A percentile compares a stretch with the other conserved stretches of the same genome.
Evolutionary conservation across 495 filamentous ascomycete species (phyloP).

Genomic region (Podospora australis): DNA sequence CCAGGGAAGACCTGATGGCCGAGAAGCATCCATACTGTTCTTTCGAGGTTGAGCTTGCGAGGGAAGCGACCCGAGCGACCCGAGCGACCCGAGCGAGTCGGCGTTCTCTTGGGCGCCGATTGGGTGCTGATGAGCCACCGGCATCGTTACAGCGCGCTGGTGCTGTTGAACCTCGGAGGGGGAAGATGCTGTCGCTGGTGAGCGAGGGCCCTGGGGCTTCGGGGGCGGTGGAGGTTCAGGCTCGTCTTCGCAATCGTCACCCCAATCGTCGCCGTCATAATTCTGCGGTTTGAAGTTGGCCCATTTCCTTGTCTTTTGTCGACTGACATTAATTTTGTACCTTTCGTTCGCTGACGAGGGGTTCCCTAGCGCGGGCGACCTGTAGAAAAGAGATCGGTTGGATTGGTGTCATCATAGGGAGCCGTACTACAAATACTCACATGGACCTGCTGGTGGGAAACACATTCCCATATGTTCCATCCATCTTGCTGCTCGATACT

Average conservation of each 20-base stretch:
- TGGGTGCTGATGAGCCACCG: slow-evolving; percentile 7
- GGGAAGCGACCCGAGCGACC: slow-evolving; percentile 12
- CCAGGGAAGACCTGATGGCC: slow-evolving; percentile 16
- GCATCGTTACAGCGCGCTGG: slow-evolving; percentile 9
- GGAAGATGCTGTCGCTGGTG: slow-evolving; percentile 9
- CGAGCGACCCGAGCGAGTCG: slow-evolving; percentile 6
- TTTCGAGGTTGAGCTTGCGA: slow-evolving; percentile 51
- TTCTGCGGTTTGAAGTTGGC: slow-evolving; percentile 79
- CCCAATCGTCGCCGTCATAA: slow-evolving; percentile 95
- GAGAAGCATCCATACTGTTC: slow-evolving; percentile 50
- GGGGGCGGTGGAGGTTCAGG: slow-evolving; percentile 41
- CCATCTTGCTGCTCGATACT: slow-evolving; percentile 17
- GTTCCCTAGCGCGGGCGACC: slow-evolving; percentile 21
- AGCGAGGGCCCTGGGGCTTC: slow-evolving; percentile 22
- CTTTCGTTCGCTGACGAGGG: slow-evolving; percentile 22
- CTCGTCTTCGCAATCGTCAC: slow-evolving; percentile 73
- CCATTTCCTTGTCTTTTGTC: slow-evolving; percentile 91
- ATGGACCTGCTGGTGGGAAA: slow-evolving; percentile 17
- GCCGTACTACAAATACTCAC: slow-evolving; percentile 9
- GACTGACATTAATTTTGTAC: slow-evolving; percentile 73
- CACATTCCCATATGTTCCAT: slow-evolving; percentile 30
- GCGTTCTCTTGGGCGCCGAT: slow-evolving; percentile 16
- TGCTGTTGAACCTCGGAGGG: slow-evolving; percentile 5
- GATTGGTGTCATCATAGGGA: neutral
- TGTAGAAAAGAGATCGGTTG: slow-evolving; percentile 6